A percentile compares a stretch with the other conserved stretches of the same genome.
phyloP scores from a whole-genome alignment of 2,329 filamentous ascomycete genomes.

The Arthrobotrys entomopaga region DNA sequence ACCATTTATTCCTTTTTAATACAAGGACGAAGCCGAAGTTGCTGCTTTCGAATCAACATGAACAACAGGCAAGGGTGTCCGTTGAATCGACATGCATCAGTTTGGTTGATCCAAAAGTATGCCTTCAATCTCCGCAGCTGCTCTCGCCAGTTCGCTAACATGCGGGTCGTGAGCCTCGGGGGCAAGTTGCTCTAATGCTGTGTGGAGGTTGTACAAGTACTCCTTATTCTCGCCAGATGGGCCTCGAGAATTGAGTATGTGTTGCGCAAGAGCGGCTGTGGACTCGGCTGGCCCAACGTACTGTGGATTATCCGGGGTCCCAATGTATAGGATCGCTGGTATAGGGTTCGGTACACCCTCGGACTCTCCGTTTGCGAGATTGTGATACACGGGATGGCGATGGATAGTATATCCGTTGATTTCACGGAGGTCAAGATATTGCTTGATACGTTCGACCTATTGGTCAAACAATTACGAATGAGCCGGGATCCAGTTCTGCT shows the following conservation, averaged over 20 bases:
- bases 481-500: conserved; percentile 25
- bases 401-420: conserved; percentile 98
- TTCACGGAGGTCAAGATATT: conserved; percentile 84
- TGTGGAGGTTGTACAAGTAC: conserved; percentile 84
- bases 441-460: conserved; percentile 54
- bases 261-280: conserved; percentile 74
- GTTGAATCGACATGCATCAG: not conserved
- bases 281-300: conserved; percentile 81
- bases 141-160: conserved; percentile 79
- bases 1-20: conserved; percentile 1
- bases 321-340: conserved; percentile 84
- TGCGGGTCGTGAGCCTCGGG: conserved; percentile 83
- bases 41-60: not conserved
- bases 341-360: conserved; percentile 63
- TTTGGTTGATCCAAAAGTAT: conserved; percentile 22
- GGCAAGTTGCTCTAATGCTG: conserved; percentile 76
- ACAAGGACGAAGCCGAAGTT: not conserved
- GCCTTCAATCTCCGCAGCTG: conserved; percentile 73
- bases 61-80: not conserved
- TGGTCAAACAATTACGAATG: conserved; percentile 62
- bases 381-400: conserved; percentile 80
- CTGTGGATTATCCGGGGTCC: conserved; percentile 89
- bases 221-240: conserved; percentile 91
- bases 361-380: conserved; percentile 59
- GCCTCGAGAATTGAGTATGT: conserved; percentile 79